Percentiles rank a stretch among this genome's conserved stretches.
These are phyloP conservation scores for Neurospora sp. DNA, from an alignment of 2,329 filamentous ascomycete genomes.

Conservation along the genomic window DNA sequence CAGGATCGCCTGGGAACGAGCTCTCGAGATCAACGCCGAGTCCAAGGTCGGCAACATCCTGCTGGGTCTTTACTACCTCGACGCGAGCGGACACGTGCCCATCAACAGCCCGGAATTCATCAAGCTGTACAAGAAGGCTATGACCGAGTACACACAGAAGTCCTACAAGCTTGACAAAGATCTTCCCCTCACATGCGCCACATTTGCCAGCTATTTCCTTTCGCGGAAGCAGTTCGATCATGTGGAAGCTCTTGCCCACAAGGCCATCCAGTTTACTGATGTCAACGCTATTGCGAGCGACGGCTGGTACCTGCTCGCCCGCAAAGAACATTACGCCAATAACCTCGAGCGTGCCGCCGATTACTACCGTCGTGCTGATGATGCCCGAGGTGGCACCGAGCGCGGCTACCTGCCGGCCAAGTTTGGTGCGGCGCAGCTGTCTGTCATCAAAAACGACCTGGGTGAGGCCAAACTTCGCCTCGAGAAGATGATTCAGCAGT, in stretches of 20 bases:
- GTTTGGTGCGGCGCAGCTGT: slow-evolving; percentile 84
- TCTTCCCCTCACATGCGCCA: slow-evolving; percentile 78
- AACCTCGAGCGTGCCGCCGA: slow-evolving; percentile 68
- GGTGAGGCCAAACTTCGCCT: slow-evolving; percentile 87
- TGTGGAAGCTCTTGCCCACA: slow-evolving; percentile 78
- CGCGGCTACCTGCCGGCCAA: slow-evolving; percentile 88
- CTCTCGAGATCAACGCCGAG: slow-evolving; percentile 67
- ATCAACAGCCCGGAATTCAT: slow-evolving; percentile 80
- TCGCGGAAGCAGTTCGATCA: slow-evolving; percentile 70
- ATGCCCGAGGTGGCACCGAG: slow-evolving; percentile 84
- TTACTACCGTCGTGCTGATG: slow-evolving; percentile 83
- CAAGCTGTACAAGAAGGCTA: slow-evolving; percentile 79
- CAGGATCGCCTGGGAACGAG: slow-evolving; percentile 79
- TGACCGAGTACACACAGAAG: slow-evolving; percentile 88
- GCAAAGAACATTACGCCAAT: slow-evolving; percentile 79
- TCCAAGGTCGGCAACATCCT: slow-evolving; percentile 88
- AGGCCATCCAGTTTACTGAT: slow-evolving; percentile 91
- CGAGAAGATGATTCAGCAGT: slow-evolving; percentile 86
- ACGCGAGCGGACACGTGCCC: slow-evolving; percentile 72
- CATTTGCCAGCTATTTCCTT: slow-evolving; percentile 84
- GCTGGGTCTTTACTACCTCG: slow-evolving; percentile 80
- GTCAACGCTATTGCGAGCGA: slow-evolving; percentile 95
- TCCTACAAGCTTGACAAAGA: slow-evolving; percentile 91
- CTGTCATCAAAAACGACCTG: slow-evolving; percentile 71
- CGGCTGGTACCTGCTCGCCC: slow-evolving; percentile 88